phyloP scores from a whole-genome alignment of 2,329 filamentous ascomycete genomes.

The Botrytis sinoallii region DNA sequence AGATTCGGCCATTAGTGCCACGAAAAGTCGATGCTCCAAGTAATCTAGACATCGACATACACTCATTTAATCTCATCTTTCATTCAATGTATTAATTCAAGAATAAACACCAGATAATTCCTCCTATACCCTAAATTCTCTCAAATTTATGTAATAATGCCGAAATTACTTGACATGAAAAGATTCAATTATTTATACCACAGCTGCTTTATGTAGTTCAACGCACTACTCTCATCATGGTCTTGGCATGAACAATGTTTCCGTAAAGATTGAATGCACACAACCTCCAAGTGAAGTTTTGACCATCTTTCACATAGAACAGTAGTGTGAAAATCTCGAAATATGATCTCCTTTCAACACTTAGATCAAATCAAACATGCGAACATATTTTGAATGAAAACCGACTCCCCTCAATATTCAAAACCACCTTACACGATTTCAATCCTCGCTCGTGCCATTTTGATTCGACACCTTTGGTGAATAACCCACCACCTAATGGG shows the following conservation, averaged over 20 bases:
- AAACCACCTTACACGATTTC: background rate
- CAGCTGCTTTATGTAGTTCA: background rate
- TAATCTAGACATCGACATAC: fast-evolving
- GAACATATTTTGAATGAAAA: background rate
- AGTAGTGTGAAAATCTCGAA: fast-evolving
- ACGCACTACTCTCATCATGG: fast-evolving
- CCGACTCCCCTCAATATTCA: fast-evolving
- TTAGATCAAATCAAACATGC: fast-evolving
- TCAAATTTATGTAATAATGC: background rate
- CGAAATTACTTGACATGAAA: fast-evolving
- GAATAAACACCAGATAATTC: fast-evolving
- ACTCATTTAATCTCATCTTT: background rate
- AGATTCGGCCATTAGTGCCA: fast-evolving
- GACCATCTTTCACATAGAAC: no score
- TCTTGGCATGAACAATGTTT: no score
- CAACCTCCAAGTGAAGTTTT: no score
- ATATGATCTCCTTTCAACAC: fast-evolving
- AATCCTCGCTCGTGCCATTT: background rate
- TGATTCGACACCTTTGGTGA: fast-evolving
- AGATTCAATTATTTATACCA: fast-evolving
- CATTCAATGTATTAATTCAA: fast-evolving
- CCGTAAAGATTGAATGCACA: no score
- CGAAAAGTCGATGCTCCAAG: fast-evolving
- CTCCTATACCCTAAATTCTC: fast-evolving
- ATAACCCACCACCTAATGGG: background rate